These are phyloP conservation scores for Annulohypoxylon maeteangense DNA, from an alignment of 495 filamentous ascomycete genomes.

Conservation along the genomic window DNA sequence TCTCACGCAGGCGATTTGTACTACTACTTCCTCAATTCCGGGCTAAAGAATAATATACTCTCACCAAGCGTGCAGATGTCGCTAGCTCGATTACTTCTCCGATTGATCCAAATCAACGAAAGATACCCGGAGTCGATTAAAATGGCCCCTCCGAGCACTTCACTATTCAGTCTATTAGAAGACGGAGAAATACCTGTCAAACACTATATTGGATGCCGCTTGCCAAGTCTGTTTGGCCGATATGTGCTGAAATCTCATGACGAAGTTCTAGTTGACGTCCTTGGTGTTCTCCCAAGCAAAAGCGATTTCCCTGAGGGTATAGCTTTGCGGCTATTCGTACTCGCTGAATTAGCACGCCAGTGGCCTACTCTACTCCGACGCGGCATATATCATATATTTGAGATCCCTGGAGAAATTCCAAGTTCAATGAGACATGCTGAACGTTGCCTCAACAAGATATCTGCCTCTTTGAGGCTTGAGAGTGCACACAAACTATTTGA, in stretches of 20 bases:
- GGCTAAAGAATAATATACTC: conserved; percentile 69
- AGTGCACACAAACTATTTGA: conserved; percentile 76
- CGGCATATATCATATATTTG: conserved; percentile 92
- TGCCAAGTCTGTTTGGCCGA: conserved; percentile 81
- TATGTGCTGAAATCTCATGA: conserved; percentile 84
- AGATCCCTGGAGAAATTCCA: conserved; percentile 77
- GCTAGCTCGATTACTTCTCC: conserved; percentile 73
- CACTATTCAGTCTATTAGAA: conserved; percentile 76
- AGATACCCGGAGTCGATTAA: conserved; percentile 66
- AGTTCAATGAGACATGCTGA: conserved; percentile 73
- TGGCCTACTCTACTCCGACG: conserved; percentile 86
- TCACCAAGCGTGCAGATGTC: conserved; percentile 74
- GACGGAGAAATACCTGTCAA: conserved; percentile 77
- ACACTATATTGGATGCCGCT: conserved; percentile 71
- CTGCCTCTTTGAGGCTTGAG: conserved; percentile 69
- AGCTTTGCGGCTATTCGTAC: conserved; percentile 79
- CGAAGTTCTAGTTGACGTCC: conserved; percentile 79
- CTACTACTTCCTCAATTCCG: conserved; percentile 74
- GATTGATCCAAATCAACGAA: conserved; percentile 70
- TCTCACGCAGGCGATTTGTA: conserved; percentile 80
- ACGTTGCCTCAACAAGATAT: conserved; percentile 73
- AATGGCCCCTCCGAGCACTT: conserved; percentile 76
- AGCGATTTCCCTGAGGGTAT: conserved; percentile 81
- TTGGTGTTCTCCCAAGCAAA: conserved; percentile 76
- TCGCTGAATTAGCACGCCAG: conserved; percentile 76